phyloP scores from a whole-genome alignment of 148 eudicot species.

The Rhododendron kiyosumense region DNA sequence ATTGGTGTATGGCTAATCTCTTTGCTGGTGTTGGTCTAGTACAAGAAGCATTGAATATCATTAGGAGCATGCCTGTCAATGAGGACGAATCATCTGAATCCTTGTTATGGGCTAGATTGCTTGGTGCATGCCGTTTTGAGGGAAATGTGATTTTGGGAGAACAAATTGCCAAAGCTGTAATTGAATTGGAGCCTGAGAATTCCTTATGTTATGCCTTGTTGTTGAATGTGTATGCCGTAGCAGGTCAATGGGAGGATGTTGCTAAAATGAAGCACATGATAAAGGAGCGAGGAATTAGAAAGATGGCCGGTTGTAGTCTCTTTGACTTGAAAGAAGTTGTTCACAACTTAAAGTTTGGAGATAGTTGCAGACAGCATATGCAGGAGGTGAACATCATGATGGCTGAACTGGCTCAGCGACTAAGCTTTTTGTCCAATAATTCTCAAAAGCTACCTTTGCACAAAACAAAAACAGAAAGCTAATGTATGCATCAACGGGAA shows the following conservation, averaged over 20 bases:
- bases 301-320: slow-evolving; percentile 17
- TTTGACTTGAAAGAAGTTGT: slow-evolving; percentile 17
- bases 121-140: slow-evolving; percentile 50
- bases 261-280: slow-evolving; percentile 42
- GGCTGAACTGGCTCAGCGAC: slow-evolving; percentile 20
- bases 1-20: slow-evolving; percentile 85
- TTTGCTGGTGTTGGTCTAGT: slow-evolving; percentile 48
- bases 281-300: slow-evolving; percentile 24
- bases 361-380: slow-evolving; percentile 12
- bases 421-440: neutral
- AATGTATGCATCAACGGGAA: neutral
- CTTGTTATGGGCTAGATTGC: slow-evolving; percentile 47
- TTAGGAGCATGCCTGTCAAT: slow-evolving; percentile 36
- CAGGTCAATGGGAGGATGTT: slow-evolving; percentile 69
- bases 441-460: neutral
- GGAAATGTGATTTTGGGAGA: slow-evolving; percentile 48
- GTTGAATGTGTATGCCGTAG: slow-evolving; percentile 54
- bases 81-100: slow-evolving; percentile 33
- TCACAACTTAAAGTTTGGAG: slow-evolving; percentile 33
- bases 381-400: slow-evolving; percentile 22
- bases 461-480: neutral
- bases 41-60: slow-evolving; percentile 51
- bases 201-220: slow-evolving; percentile 48
- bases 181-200: slow-evolving; percentile 57
- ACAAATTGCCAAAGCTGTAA: slow-evolving; percentile 47